phyloP scores from a whole-genome alignment of 495 filamentous ascomycete species.

The Penicillium dipodomyicola region DNA sequence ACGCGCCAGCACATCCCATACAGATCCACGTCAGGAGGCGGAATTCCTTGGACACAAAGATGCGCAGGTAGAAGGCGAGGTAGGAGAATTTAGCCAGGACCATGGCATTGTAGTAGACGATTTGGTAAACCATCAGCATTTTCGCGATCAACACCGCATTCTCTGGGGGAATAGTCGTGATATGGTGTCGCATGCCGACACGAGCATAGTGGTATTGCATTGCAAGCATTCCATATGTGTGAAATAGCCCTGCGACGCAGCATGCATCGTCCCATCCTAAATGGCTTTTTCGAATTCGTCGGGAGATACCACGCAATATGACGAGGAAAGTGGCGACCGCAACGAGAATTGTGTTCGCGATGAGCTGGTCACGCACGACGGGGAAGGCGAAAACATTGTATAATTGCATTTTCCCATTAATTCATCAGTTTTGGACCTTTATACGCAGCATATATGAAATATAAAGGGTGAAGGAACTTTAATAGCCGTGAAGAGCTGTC shows the following conservation, averaged over 20 bases:
- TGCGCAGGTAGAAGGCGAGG: constrained; percentile 51
- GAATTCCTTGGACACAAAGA: constrained; percentile 44
- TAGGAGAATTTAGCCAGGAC: constrained; percentile 49
- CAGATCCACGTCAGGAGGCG: constrained; percentile 32
- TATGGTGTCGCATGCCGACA: constrained; percentile 22
- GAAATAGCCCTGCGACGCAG: constrained; percentile 13
- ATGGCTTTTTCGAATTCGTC: constrained; percentile 13
- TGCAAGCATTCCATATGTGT: constrained; percentile 27
- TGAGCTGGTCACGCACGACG: constrained; percentile 24
- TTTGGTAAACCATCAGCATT: constrained; percentile 26
- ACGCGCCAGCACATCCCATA: constrained; percentile 33
- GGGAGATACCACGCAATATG: constrained; percentile 21
- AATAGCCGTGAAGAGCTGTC: not conserved
- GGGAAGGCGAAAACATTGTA: constrained; percentile 23
- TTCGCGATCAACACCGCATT: constrained; percentile 24
- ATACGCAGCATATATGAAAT: not conserved
- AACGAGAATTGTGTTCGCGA: constrained; percentile 26
- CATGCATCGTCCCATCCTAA: constrained; percentile 28
- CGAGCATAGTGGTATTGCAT: constrained; percentile 26
- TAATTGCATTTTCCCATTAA: constrained; percentile 14
- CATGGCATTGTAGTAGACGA: constrained; percentile 37
- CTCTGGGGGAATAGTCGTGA: constrained; percentile 14
- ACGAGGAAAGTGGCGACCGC: constrained; percentile 16
- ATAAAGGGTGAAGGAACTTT: not conserved
- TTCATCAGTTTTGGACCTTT: not conserved